phyloP scores from a whole-genome alignment of 495 filamentous ascomycete species.

The Friedmanniomyces endolithicus region DNA sequence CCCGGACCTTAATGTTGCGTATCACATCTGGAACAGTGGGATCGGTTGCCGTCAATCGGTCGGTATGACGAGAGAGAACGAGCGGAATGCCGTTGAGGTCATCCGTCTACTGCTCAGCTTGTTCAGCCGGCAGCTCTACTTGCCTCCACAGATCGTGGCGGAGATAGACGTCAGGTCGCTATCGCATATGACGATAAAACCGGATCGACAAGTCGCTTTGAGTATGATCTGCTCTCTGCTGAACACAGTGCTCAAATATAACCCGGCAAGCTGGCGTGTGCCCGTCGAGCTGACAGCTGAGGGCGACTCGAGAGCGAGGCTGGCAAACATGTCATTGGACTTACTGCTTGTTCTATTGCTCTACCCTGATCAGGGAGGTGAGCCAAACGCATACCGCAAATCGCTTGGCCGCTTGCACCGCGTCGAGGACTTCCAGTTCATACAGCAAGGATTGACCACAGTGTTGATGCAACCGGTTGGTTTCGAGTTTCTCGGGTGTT shows the following conservation, averaged over 20 bases:
- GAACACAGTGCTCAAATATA: conserved; percentile 97
- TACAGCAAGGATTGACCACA: conserved; percentile 89
- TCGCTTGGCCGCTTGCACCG: conserved; percentile 84
- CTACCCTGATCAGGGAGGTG: conserved; percentile 79
- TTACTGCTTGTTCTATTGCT: conserved; percentile 76
- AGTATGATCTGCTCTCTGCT: conserved; percentile 82
- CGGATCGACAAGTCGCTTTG: conserved; percentile 84
- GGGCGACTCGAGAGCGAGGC: conserved; percentile 60
- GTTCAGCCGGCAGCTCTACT: conserved; percentile 83
- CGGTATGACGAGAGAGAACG: conserved; percentile 75
- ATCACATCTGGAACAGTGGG: conserved; percentile 94
- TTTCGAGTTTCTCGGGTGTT: too few species aligned
- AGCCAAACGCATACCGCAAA: conserved; percentile 76
- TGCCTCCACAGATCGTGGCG: conserved; percentile 67
- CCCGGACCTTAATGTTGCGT: conserved; percentile 59
- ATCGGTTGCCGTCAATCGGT: conserved; percentile 89
- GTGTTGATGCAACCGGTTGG: conserved; percentile 77
- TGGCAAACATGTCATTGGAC: conserved; percentile 86
- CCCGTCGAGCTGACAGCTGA: conserved; percentile 62
- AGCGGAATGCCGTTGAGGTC: conserved; percentile 85
- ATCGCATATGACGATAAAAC: conserved; percentile 75
- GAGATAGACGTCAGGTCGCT: conserved; percentile 76
- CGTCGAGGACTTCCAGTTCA: conserved; percentile 94
- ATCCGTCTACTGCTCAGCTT: conserved; percentile 76
- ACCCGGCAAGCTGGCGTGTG: conserved; percentile 85